These are phyloP conservation scores for Holtermannia corniformis DNA, from an alignment of 768 basidiomycete genomes.

Conservation along the genomic window DNA sequence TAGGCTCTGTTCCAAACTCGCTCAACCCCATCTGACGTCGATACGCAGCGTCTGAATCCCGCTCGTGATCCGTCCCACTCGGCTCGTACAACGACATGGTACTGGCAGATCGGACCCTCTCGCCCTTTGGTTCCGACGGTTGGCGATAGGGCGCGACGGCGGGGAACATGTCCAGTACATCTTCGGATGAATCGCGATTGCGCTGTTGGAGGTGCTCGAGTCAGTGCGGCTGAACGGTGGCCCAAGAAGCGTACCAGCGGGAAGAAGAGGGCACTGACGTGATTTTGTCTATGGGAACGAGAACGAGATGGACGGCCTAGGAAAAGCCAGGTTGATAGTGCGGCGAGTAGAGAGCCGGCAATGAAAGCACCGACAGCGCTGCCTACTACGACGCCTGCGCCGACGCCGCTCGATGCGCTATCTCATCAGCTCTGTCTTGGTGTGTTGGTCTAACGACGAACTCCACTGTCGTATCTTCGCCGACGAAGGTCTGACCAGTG, in stretches of 20 bases:
- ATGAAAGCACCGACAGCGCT: conserved; percentile 16
- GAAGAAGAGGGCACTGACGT: background rate
- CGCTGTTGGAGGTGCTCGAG: too few relatives aligned
- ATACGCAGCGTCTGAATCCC: background rate
- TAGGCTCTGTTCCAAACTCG: background rate
- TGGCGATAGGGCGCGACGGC: background rate
- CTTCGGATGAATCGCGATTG: background rate
- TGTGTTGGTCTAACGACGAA: background rate
- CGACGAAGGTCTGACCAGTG: conserved; percentile 12
- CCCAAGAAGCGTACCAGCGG: background rate
- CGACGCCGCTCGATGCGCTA: conserved; percentile 1
- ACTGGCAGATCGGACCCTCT: too few relatives aligned
- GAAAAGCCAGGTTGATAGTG: conserved; percentile 6
- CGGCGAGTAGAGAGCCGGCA: conserved; percentile 9
- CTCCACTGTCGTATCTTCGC: too few relatives aligned
- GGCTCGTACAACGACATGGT: background rate
- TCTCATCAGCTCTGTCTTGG: too few relatives aligned
- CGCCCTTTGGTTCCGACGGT: too few relatives aligned
- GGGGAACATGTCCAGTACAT: background rate
- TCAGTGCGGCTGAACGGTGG: background rate
- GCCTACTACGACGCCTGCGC: conserved; percentile 12
- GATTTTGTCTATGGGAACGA: background rate
- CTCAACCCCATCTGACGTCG: background rate
- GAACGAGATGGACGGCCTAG: too few relatives aligned
- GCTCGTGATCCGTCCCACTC: background rate